phyloP scores from a whole-genome alignment of 2,329 filamentous ascomycete genomes.

The Colletotrichum higginsianum region DNA sequence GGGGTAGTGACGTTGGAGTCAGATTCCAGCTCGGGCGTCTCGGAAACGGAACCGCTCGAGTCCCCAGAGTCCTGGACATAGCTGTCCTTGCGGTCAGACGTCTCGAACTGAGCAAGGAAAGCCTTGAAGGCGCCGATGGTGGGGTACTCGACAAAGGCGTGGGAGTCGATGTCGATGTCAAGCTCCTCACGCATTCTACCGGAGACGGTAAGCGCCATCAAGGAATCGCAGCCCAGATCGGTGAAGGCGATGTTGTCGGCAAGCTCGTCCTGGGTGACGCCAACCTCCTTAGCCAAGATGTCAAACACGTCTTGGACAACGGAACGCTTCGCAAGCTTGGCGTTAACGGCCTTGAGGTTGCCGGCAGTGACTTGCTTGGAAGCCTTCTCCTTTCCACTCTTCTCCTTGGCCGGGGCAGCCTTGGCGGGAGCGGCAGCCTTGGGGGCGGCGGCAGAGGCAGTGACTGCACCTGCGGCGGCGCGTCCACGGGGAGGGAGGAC shows the following conservation, averaged over 20 bases:
- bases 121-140: slow-evolving; percentile 69
- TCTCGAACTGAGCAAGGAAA: slow-evolving; percentile 55
- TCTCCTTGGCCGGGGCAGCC: slow-evolving; percentile 50
- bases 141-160: slow-evolving; percentile 68
- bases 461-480: slow-evolving; percentile 53
- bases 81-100: slow-evolving; percentile 45
- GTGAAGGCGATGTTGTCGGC: slow-evolving; percentile 70
- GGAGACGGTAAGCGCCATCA: slow-evolving; percentile 72
- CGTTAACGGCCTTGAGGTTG: slow-evolving; percentile 65
- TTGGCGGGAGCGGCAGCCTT: slow-evolving; percentile 53
- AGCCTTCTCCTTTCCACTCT: slow-evolving; percentile 58
- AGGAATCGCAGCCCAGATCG: slow-evolving; percentile 73
- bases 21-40: slow-evolving; percentile 61
- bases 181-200: slow-evolving; percentile 72
- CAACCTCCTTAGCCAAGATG: slow-evolving; percentile 71
- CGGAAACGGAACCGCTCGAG: slow-evolving; percentile 59
- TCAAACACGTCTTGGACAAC: slow-evolving; percentile 63
- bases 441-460: slow-evolving; percentile 53
- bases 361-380: slow-evolving; percentile 59
- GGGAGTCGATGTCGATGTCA: slow-evolving; percentile 67
- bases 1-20: slow-evolving; percentile 69
- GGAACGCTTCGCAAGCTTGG: slow-evolving; percentile 62
- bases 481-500: slow-evolving; percentile 74
- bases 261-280: slow-evolving; percentile 68
- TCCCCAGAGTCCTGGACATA: slow-evolving; percentile 52